These are phyloP conservation scores for Arxiozyma telluris DNA, from an alignment of 1,139 yeast species.

Conservation along the genomic window DNA sequence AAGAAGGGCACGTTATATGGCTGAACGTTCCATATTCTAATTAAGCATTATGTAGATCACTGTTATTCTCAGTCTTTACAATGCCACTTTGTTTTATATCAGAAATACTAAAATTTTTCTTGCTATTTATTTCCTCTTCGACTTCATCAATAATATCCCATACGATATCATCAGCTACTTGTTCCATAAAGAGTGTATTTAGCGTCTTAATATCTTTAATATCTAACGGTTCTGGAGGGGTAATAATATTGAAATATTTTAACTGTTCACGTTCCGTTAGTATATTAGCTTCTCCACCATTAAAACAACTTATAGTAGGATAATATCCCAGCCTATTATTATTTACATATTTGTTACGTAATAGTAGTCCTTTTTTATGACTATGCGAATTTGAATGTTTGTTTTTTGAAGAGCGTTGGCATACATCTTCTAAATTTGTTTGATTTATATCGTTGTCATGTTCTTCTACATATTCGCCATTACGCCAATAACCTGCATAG, in stretches of 20 bases:
- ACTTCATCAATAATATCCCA: slow-evolving; percentile 84
- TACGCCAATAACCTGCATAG: slow-evolving; percentile 36
- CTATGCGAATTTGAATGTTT: neutral
- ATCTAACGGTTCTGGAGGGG: neutral
- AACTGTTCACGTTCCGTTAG: slow-evolving; percentile 16
- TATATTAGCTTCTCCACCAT: slow-evolving; percentile 57
- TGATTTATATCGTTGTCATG: neutral
- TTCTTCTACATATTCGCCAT: slow-evolving; percentile 14
- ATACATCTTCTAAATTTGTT: neutral
- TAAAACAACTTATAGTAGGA: slow-evolving; percentile 80
- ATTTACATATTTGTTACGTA: slow-evolving; percentile 43
- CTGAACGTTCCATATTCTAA: neutral
- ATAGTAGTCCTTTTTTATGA: slow-evolving; percentile 26
- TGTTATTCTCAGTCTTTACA: neutral
- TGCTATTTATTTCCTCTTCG: slow-evolving; percentile 41
- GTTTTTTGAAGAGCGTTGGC: neutral
- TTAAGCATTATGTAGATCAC: neutral
- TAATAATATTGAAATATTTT: slow-evolving; percentile 32
- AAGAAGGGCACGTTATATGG: too few species aligned
- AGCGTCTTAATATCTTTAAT: slow-evolving; percentile 45
- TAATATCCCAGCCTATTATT: slow-evolving; percentile 86
- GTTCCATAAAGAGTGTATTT: slow-evolving; percentile 55
- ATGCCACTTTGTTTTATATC: neutral
- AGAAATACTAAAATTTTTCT: too few species aligned
- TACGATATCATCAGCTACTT: slow-evolving; percentile 69